A percentile compares a stretch with the other conserved stretches of the same genome.
These are phyloP conservation scores for Pseudogymnoascus sp. DNA, from an alignment of 2,329 filamentous ascomycete genomes.

Conservation along the genomic window DNA sequence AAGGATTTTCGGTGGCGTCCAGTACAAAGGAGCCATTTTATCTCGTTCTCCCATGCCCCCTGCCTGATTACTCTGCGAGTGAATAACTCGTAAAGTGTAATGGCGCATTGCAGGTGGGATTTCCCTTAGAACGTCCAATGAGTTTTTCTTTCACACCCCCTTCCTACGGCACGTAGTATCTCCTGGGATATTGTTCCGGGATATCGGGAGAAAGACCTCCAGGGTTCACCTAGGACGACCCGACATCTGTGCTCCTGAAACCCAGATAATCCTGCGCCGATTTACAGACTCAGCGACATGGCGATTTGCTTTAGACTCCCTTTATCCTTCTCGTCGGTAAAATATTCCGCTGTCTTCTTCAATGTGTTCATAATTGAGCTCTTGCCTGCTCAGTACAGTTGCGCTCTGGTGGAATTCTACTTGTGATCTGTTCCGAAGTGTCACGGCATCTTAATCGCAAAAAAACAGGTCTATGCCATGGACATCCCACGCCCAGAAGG, in stretches of 20 bases:
- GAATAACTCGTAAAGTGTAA: neutral
- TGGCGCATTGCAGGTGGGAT: neutral
- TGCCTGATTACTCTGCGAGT: neutral
- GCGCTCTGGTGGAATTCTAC: neutral
- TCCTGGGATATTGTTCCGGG: neutral
- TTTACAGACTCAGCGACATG: neutral
- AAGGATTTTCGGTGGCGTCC: neutral
- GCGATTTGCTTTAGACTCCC: neutral
- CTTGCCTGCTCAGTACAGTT: neutral
- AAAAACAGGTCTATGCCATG: neutral
- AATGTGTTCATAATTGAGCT: neutral
- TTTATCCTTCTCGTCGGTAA: neutral
- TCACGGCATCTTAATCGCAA: neutral
- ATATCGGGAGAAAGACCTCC: neutral
- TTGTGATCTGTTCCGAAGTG: neutral
- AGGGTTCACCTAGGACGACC: neutral
- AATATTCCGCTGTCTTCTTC: neutral
- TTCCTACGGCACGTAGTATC: neutral
- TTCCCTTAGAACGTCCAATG: neutral
- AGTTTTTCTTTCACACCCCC: neutral
- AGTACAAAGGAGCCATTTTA: neutral
- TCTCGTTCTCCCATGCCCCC: neutral
- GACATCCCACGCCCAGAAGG: constrained; percentile 2
- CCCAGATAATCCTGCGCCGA: neutral
- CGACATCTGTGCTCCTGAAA: neutral